These are phyloP conservation scores for Botrytis squamosa DNA, from an alignment of 2,329 filamentous ascomycete species.

Conservation along the genomic window DNA sequence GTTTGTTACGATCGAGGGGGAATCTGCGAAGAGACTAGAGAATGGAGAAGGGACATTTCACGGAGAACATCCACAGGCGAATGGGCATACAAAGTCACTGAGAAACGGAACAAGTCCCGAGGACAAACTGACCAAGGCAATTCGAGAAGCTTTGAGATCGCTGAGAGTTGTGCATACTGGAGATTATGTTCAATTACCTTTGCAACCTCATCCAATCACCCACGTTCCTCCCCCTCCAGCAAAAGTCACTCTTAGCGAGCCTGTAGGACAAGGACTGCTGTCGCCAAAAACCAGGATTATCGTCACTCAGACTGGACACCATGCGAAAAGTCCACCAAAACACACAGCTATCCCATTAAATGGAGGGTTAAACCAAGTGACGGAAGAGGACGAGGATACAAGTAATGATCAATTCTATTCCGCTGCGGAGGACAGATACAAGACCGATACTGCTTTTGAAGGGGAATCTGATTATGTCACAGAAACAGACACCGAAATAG, in stretches of 20 bases:
- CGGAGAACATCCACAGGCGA: constrained; percentile 54
- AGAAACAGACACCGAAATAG: constrained; percentile 54
- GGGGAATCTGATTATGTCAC: constrained; percentile 56
- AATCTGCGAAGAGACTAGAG: constrained; percentile 75
- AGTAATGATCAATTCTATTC: constrained; percentile 92
- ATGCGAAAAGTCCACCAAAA: constrained; percentile 52
- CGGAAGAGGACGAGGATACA: constrained; percentile 71
- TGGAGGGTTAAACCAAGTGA: constrained; percentile 57
- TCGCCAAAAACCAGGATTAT: constrained; percentile 79
- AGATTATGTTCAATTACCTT: constrained; percentile 73
- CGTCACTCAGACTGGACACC: constrained; percentile 63
- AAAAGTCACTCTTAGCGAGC: constrained; percentile 89
- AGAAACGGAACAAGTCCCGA: constrained; percentile 44
- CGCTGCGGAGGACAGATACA: constrained; percentile 75
- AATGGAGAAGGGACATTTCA: constrained; percentile 82
- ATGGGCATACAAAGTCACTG: constrained; percentile 42
- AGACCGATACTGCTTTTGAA: constrained; percentile 53
- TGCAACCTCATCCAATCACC: constrained; percentile 82
- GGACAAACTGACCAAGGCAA: constrained; percentile 60
- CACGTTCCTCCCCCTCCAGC: constrained; percentile 81
- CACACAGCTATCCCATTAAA: constrained; percentile 48
- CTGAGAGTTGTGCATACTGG: constrained; percentile 79
- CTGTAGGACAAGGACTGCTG: constrained; percentile 83
- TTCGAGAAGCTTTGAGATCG: constrained; percentile 71
- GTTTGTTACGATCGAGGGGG: constrained; percentile 81